A percentile compares a stretch with the other conserved stretches of the same genome.
phyloP scores from a whole-genome alignment of 106 monocot species.

The Dendrobium huoshanense region DNA sequence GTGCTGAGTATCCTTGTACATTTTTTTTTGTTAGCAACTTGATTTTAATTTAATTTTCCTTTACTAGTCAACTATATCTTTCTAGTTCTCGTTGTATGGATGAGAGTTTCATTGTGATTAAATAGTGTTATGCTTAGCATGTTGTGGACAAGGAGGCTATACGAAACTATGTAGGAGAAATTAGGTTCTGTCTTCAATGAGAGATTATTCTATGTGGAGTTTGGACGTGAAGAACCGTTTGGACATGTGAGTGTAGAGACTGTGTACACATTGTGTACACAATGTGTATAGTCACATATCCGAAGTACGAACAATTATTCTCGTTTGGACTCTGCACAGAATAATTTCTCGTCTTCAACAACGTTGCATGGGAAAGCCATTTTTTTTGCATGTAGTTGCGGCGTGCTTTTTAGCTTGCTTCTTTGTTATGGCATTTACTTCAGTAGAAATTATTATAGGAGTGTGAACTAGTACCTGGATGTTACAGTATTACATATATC shows the following conservation, averaged over 20 bases:
- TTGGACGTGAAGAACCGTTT: no score
- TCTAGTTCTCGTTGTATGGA: not conserved
- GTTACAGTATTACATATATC: not conserved
- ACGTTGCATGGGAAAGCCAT: not conserved
- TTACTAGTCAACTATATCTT: not conserved
- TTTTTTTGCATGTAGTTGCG: not conserved
- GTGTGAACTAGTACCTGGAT: not conserved
- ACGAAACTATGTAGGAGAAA: not conserved
- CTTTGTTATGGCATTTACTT: not conserved
- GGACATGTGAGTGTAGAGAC: no score
- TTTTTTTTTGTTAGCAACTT: not conserved
- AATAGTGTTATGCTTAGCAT: not conserved
- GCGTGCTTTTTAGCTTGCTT: not conserved
- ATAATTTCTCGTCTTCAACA: not conserved
- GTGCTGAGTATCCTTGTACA: not conserved
- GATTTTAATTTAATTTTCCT: not conserved
- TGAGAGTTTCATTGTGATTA: not conserved
- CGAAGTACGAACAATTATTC: no score
- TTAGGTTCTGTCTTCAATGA: not conserved
- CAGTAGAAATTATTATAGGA: not conserved
- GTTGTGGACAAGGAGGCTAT: no score
- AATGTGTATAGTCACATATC: no score
- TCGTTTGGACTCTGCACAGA: no score
- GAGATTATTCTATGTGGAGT: no score
- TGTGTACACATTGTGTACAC: no score